Conservation (phyloP, 2,329 filamentous ascomycete genomes). For the Phyllachora maydis region DNA sequence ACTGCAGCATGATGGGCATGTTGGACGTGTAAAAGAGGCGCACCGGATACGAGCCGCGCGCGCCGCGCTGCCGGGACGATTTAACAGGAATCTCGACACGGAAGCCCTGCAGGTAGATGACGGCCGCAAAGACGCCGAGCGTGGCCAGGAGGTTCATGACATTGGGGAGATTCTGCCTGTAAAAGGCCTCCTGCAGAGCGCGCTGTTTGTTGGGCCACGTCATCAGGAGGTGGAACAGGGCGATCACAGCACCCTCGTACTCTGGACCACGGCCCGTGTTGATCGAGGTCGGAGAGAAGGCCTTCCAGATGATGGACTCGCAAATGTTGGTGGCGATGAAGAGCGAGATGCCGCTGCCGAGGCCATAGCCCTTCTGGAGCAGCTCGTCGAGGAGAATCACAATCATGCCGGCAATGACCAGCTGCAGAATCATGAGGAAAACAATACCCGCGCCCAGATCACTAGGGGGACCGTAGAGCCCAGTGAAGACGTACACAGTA, state of each 20-base stretch:
- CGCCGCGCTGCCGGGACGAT: slow-evolving; percentile 95
- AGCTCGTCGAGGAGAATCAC: slow-evolving; percentile 98
- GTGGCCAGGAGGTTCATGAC: slow-evolving; percentile 97
- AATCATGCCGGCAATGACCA: slow-evolving; percentile 92
- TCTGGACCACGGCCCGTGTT: slow-evolving; percentile 98
- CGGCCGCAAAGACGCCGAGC: slow-evolving; percentile 79
- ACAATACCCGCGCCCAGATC: slow-evolving; percentile 96
- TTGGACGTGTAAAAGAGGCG: slow-evolving; percentile 99
- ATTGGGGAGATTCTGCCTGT: slow-evolving; percentile 97
- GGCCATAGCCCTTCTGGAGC: slow-evolving; percentile 96
- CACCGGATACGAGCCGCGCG: slow-evolving; percentile 93
- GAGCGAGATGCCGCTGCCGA: slow-evolving; percentile 94
- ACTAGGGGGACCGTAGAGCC: slow-evolving; percentile 89
- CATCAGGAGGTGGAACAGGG: slow-evolving; percentile 90
- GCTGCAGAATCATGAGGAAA: slow-evolving; percentile 92
- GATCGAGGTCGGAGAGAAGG: slow-evolving; percentile 96
- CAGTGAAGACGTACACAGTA: slow-evolving; percentile 94
- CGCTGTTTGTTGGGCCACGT: slow-evolving; percentile 99
- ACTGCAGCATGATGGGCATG: slow-evolving; percentile 99
- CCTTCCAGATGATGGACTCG: slow-evolving; percentile 99
- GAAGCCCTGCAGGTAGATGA: slow-evolving; percentile 99
- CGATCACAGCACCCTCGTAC: slow-evolving; percentile 96
- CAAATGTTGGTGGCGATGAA: slow-evolving; percentile 99
- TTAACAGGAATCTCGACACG: slow-evolving; percentile 99
- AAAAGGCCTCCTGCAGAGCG: slow-evolving; percentile 95